Percentiles rank a stretch among this genome's conserved stretches.
Conservation (phyloP, 1,284 basidiomycete species). For the Cryptococcus sp. region DNA sequence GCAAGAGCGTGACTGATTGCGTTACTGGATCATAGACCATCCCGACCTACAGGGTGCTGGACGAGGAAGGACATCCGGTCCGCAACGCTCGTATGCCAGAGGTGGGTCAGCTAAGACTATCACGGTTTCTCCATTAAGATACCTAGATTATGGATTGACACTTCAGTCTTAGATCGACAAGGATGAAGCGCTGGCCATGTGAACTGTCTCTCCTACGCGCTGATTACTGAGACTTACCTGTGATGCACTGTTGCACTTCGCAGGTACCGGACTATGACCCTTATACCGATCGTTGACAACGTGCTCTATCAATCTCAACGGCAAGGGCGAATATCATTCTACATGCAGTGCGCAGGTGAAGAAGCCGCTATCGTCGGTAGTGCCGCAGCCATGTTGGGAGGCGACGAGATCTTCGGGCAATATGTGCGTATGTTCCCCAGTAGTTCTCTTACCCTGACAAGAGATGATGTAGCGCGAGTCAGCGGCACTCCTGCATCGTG, state of each 20-base stretch:
- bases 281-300: constrained; percentile 82
- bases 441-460: too few relatives aligned
- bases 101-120: constrained; percentile 49
- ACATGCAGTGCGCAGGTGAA: constrained; percentile 75
- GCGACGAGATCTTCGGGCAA: constrained; percentile 68
- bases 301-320: constrained; percentile 88
- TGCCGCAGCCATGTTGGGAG: constrained; percentile 76
- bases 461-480: constrained; percentile 70
- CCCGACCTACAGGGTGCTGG: constrained; percentile 78
- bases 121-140: background rate
- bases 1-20: background rate
- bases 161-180: constrained; percentile 63
- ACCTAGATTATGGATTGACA: background rate
- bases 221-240: background rate
- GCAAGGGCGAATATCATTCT: constrained; percentile 92
- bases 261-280: constrained; percentile 78
- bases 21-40: constrained; percentile 49
- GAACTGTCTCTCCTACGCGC: constrained; percentile 30
- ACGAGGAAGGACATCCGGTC: constrained; percentile 70
- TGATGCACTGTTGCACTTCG: too few relatives aligned
- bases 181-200: constrained; percentile 70
- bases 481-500: constrained; percentile 86
- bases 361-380: constrained; percentile 89
- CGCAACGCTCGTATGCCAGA: constrained; percentile 73
- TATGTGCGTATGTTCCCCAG: constrained; percentile 55